Evolutionary conservation across 129 eudicot species (phyloP), one percentile per base, ranked within the genome.

Genomic region (Logfia minima): DNA sequence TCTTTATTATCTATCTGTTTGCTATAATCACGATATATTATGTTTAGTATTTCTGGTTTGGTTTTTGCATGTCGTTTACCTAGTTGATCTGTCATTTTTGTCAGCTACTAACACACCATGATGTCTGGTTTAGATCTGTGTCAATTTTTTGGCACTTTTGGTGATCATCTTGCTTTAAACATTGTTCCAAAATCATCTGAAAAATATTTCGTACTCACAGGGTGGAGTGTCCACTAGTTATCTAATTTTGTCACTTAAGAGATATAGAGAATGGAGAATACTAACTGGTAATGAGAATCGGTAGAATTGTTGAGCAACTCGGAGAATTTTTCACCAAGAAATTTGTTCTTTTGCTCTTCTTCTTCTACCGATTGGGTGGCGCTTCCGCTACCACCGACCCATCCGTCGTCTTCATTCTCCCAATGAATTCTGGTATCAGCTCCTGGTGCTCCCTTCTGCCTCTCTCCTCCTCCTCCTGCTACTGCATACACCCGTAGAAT

Each of bases 241-340:
- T 19, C 32, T 61, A 66, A 48, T 70, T 70, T 8, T 1, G 48
- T 18, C 13, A 22, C 52, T 39, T 55, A 5, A 72, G 66, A 21
- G 64, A 62, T 5, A 78, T 26, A 21, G 48, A 39, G 16, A 37
- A 48, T 74, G 39, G 67, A 29, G 45, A 71, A 76, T 75, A 83
- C 88, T 87, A 2, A 92, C 98, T 92, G 94, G 89, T 92, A 92
- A 87, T 92, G 96, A 67, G 98, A 92, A 86, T 88, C 95, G 58
- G 98, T 72, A 1, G 94, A 90, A 72, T 84, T 86, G 73, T 88
- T 83, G 78, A 92, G 94, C 79, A 92, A 84, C 52, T 92, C 95
- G 0, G 96, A 84, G 75, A 88, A 85, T 55, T 83, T 92, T 28
- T 92, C 87, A 51, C 86, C 92, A 69, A 90, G 76, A 21, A 92